Evolutionary conservation across 192 early-diverging fungal species (phyloP).

Genomic region (Polychytrium aggregatum): DNA sequence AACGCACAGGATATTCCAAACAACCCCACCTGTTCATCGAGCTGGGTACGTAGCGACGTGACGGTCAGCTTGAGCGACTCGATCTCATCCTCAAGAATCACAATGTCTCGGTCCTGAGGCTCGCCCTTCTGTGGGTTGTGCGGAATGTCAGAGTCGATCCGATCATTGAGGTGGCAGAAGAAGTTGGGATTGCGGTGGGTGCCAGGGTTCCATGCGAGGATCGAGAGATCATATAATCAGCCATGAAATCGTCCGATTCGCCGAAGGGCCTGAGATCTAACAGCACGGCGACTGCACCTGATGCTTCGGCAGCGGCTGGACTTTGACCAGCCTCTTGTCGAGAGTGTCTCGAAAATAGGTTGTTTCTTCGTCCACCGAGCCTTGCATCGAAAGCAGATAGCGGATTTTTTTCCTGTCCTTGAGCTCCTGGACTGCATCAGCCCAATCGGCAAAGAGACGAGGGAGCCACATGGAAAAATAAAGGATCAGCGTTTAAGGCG

Average conservation of each 20-base stretch:
- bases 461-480: too few relatives aligned
- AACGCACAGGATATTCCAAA: not conserved
- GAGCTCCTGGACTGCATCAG: conserved; percentile 41
- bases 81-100: conserved; percentile 33
- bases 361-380: conserved; percentile 24
- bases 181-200: too few relatives aligned
- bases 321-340: conserved; percentile 29
- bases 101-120: conserved; percentile 18
- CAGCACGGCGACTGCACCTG: too few relatives aligned
- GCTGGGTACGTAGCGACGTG: conserved; percentile 31
- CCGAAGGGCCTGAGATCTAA: too few relatives aligned
- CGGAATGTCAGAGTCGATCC: too few relatives aligned
- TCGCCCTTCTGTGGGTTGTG: not conserved
- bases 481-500: too few relatives aligned
- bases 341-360: conserved; percentile 39
- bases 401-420: conserved; percentile 52
- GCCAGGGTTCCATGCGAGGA: too few relatives aligned
- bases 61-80: conserved; percentile 31
- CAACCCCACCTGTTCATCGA: conserved; percentile 34
- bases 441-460: too few relatives aligned
- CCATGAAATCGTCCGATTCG: too few relatives aligned
- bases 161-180: too few relatives aligned
- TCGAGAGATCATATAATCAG: too few relatives aligned
- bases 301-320: too few relatives aligned
- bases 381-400: conserved; percentile 29